These are phyloP conservation scores for Kwoniella heveanensis DNA, from an alignment of 768 basidiomycete species.

Conservation along the genomic window DNA sequence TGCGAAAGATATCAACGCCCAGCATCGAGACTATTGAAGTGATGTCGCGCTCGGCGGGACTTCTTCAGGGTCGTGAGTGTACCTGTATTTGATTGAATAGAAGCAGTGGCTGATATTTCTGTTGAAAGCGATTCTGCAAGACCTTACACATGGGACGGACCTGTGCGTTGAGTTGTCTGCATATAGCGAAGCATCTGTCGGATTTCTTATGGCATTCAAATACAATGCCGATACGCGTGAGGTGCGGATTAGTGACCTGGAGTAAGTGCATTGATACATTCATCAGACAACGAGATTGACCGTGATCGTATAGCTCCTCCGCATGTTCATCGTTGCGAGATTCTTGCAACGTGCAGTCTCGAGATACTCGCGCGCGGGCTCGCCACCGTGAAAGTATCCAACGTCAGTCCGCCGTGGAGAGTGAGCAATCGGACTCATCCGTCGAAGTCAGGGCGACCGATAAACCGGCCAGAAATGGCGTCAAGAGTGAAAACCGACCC, in stretches of 20 bases:
- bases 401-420: neutral
- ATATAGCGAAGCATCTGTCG: neutral
- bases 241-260: no score
- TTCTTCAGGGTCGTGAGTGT: neutral
- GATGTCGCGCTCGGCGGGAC: neutral
- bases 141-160: neutral
- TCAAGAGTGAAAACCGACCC: neutral
- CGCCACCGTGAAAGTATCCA: neutral
- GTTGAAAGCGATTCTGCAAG: neutral
- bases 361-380: constrained; percentile 9
- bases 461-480: neutral
- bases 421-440: neutral
- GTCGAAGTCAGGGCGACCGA: neutral
- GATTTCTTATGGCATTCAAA: neutral
- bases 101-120: neutral
- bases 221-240: no score
- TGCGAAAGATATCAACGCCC: neutral
- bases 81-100: neutral
- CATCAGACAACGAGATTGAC: no score
- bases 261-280: no score
- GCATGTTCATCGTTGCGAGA: neutral
- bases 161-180: neutral
- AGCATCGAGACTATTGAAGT: neutral
- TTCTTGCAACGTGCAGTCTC: constrained; percentile 12
- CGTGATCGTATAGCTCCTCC: no score